These are phyloP conservation scores for Tolypocladium amazonense DNA, from an alignment of 2,329 filamentous ascomycete species.

Conservation along the genomic window DNA sequence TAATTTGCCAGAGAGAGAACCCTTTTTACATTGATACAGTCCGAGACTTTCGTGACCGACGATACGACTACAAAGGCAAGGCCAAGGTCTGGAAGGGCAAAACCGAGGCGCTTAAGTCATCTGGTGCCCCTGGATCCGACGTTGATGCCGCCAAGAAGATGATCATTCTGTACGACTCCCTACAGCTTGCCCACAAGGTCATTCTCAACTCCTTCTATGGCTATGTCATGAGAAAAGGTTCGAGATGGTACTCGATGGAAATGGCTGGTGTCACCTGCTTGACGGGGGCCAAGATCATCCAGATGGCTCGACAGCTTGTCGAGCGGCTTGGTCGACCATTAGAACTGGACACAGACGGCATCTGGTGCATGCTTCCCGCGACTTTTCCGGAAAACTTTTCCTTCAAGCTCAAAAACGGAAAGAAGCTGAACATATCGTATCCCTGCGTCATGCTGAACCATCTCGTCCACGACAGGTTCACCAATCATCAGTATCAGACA, in stretches of 20 bases:
- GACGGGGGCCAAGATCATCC: conserved; percentile 93
- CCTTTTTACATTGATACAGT: conserved; percentile 98
- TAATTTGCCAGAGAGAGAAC: conserved; percentile 96
- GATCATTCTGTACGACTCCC: conserved; percentile 90
- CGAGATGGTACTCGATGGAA: conserved; percentile 97
- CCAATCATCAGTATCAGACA: conserved; percentile 95
- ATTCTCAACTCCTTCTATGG: conserved; percentile 99
- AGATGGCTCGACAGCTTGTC: conserved; percentile 86
- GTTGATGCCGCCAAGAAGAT: conserved; percentile 97
- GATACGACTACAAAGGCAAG: conserved; percentile 97
- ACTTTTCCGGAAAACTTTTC: conserved; percentile 94
- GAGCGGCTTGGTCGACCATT: conserved; percentile 87
- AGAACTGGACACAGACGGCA: conserved; percentile 95
- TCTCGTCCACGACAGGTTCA: conserved; percentile 86
- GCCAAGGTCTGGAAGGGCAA: conserved; percentile 99
- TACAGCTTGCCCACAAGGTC: conserved; percentile 96
- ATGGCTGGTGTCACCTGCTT: conserved; percentile 98
- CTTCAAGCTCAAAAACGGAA: conserved; percentile 90
- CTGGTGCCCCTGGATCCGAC: conserved; percentile 65
- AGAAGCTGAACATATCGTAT: conserved; percentile 94
- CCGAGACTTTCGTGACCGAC: conserved; percentile 87
- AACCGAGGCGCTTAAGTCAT: conserved; percentile 72
- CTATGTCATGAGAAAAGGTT: conserved; percentile 98
- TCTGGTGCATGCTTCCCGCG: conserved; percentile 97
- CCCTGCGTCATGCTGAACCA: conserved; percentile 99